These are phyloP conservation scores for Aspergillus wentii DNA, from an alignment of 495 filamentous ascomycete genomes.

Conservation along the genomic window DNA sequence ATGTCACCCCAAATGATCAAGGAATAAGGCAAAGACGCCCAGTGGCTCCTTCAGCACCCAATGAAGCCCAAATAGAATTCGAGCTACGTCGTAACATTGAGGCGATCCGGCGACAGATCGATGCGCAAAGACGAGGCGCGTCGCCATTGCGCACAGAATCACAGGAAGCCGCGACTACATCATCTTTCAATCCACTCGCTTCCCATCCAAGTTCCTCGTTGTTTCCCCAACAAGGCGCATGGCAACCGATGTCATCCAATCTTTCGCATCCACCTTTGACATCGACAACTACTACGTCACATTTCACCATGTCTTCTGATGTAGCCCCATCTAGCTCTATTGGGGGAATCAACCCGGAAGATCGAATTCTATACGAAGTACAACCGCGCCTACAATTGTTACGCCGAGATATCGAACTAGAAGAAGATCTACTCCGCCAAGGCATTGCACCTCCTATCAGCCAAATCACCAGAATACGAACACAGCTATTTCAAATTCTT, in stretches of 20 bases:
- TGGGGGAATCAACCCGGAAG: too few relatives aligned
- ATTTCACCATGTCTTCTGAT: slow-evolving; percentile 1
- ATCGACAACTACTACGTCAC: slow-evolving; percentile 7
- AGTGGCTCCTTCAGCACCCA: slow-evolving; percentile 2
- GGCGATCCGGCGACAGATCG: slow-evolving; percentile 15
- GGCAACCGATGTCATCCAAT: slow-evolving; percentile 16
- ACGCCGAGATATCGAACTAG: slow-evolving; percentile 25
- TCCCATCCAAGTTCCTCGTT: slow-evolving; percentile 12
- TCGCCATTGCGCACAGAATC: slow-evolving; percentile 1
- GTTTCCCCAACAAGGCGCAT: slow-evolving; percentile 13
- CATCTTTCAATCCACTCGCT: slow-evolving; percentile 3
- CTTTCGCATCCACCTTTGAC: slow-evolving; percentile 11
- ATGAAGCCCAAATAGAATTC: slow-evolving; percentile 13
- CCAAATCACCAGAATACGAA: slow-evolving; percentile 28
- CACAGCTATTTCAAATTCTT: slow-evolving; percentile 24
- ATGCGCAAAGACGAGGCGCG: slow-evolving; percentile 9
- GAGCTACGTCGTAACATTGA: slow-evolving; percentile 15
- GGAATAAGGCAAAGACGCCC: slow-evolving; percentile 11
- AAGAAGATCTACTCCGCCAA: slow-evolving; percentile 37
- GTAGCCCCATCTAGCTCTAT: slow-evolving; percentile 5
- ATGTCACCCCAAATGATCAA: slow-evolving; percentile 5
- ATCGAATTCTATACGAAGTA: too few relatives aligned
- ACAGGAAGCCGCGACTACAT: slow-evolving; percentile 1
- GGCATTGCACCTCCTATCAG: slow-evolving; percentile 24
- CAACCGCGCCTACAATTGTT: slow-evolving; percentile 20